Evolutionary conservation across 345 rosid species (phyloP), one percentile per base, ranked within the genome.

Genomic region (Gossypium rotundifolium): DNA sequence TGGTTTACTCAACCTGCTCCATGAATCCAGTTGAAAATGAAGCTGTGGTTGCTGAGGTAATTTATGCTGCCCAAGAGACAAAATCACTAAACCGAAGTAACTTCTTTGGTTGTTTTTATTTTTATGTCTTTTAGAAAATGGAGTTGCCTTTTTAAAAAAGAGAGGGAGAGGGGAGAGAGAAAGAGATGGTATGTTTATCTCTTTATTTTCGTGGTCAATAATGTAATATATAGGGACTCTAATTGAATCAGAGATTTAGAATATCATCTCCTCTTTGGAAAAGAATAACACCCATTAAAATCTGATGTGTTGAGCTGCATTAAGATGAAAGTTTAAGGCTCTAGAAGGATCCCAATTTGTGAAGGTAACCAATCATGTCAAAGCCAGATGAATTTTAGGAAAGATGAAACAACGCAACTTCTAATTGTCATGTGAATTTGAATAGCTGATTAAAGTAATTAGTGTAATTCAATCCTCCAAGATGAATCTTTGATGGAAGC

Each of bases 1-100:
- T 95, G 93, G 91, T 95, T 75, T 95, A 95, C 86, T 95, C 98
- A 3, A 93, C 99, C 65, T 95, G 98, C 80, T 91, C 98, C n/a
- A 90, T 93, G 98, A 93, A 95, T 84, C 98, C 98, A 75, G 88
- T 95, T 63, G 98, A 95, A 85, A 77, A 95, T 81, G 99, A 95
- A 84, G 99, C 98, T 54, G 99, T 95, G 80, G 96, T 95, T 82
- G 91, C 97, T 76, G 96, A 91, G 89, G 99, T 93, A 86, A 79
- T 71, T 17, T 48, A 59, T 40, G 7, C 23, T 12, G 58, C 10
- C 11, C 5, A 59, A 64, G 52, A 38, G 63, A 53, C 46, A 46
- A 57, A 58, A 22, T 4, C 14, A 58, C 75, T 58, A 23, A 59
- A 22, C 25, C 67, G 17, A 58, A 23, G 25, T 46, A 23, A 48